Base-by-base conservation (phyloP, 1,284 basidiomycete genomes). In the Apiotrichum montevideense region DNA sequence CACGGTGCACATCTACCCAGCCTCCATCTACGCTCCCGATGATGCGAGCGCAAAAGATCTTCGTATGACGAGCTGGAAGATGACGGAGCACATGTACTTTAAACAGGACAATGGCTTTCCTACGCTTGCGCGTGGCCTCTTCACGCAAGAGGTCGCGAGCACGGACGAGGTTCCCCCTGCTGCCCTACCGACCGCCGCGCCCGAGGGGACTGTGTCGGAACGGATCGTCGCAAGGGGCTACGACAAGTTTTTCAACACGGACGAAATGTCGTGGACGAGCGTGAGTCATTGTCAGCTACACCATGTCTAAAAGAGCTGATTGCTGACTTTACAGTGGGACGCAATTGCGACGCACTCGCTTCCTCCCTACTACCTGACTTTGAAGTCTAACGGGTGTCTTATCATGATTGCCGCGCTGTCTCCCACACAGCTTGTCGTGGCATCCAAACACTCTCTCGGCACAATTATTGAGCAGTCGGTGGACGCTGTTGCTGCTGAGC, bases 221-320 rank as follows among this genome's bases (percentile, higher is more conserved):
- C 78, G 90, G 50, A 95, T 99, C 55, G 86, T 95, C 0, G 87
- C 84, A 0, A 79, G 96, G 49, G 95, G 95, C 0, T 98, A 99
- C 69, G 96, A 98, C 81, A 99, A 99, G 78, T 98, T 99, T 78
- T 98, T 98, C 81, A 98, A 97, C 72, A 89, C 96, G 37, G 88
- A 86, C 34, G 95, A 98, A 72, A 90, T 98, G 33, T 86, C 87
- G 1, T 98, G 94, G 92, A 94, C 87, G 0, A 85, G 85, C 55
- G 94, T 95, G 68, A 70, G 87, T 78, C 0, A 10, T 11, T 3
- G 14, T 29, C 29, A 29, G 29, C 29, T 29, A 29, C 29, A 29
- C 21, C 21, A 21, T 21, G 21, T 21, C 21, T 21, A 21, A 21
- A 21, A 21, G 21, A 21, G 21, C 37, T 39, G 37, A 39, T 13